These are phyloP conservation scores for Paramyrothecium sp. DNA, from an alignment of 2,329 filamentous ascomycete species.

Conservation along the genomic window DNA sequence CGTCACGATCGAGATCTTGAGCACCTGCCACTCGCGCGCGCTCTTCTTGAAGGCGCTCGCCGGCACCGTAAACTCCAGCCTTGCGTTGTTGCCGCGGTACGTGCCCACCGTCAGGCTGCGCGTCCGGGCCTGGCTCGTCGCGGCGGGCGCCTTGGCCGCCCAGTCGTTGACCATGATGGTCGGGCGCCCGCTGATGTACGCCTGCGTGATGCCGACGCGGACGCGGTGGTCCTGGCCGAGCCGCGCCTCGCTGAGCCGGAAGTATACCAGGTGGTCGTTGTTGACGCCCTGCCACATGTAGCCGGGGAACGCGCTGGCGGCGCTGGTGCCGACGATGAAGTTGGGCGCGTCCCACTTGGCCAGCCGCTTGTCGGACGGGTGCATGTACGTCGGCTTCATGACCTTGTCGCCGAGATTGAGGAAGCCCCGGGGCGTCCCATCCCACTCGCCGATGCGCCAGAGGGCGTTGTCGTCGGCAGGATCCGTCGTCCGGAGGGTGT, in stretches of 20 bases:
- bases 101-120: conserved; percentile 30
- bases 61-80: conserved; percentile 24
- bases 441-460: conserved; percentile 35
- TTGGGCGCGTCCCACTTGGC: conserved; percentile 26
- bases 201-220: conserved; percentile 29
- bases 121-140: conserved; percentile 25
- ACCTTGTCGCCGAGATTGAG: conserved; percentile 32
- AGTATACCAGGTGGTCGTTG: conserved; percentile 39
- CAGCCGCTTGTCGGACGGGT: conserved; percentile 31
- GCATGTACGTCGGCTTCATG: conserved; percentile 40
- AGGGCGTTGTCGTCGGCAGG: conserved; percentile 27
- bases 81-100: conserved; percentile 26
- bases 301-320: conserved; percentile 32
- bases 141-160: conserved; percentile 20
- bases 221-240: conserved; percentile 21
- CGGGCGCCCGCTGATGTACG: conserved; percentile 26
- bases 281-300: conserved; percentile 42
- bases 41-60: conserved; percentile 23
- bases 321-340: conserved; percentile 32
- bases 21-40: conserved; percentile 22
- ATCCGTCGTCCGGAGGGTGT: conserved; percentile 26
- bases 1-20: conserved; percentile 26
- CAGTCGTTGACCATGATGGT: conserved; percentile 27
- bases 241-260: conserved; percentile 27
- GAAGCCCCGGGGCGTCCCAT: conserved; percentile 31